These are phyloP conservation scores for Podospora pseudocomata DNA, from an alignment of 495 filamentous ascomycete genomes.

Conservation along the genomic window DNA sequence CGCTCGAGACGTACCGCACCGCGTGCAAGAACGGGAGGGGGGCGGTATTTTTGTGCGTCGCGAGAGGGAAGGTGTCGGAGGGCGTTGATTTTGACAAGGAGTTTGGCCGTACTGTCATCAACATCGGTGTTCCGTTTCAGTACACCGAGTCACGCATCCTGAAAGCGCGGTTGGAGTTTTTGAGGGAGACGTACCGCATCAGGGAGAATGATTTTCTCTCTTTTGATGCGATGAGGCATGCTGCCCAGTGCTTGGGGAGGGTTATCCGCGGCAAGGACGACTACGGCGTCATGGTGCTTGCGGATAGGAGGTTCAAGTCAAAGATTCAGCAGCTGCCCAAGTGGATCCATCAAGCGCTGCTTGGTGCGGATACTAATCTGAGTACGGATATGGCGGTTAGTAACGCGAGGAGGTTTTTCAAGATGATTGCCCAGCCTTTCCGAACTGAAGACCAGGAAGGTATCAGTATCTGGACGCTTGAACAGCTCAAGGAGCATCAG, in stretches of 20 bases:
- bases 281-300: constrained; percentile 98
- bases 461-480: constrained; percentile 83
- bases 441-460: constrained; percentile 79
- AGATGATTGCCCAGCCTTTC: constrained; percentile 88
- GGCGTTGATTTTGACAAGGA: constrained; percentile 99
- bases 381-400: constrained; percentile 95
- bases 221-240: constrained; percentile 98
- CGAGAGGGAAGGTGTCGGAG: constrained; percentile 93
- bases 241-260: constrained; percentile 92
- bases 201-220: constrained; percentile 97
- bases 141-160: constrained; percentile 98
- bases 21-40: constrained; percentile 96
- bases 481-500: constrained; percentile 73
- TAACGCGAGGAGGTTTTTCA: constrained; percentile 81
- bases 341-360: constrained; percentile 90
- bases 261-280: constrained; percentile 96
- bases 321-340: constrained; percentile 89
- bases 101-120: constrained; percentile 93
- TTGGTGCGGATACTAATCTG: constrained; percentile 79
- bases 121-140: constrained; percentile 97
- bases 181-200: constrained; percentile 95
- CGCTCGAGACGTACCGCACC: constrained; percentile 93
- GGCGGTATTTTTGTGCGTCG: constrained; percentile 88
- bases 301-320: constrained; percentile 85
- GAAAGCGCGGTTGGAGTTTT: constrained; percentile 92